Evolutionary conservation across 306 rosid species (phyloP), one percentile per base, ranked within the genome.

Genomic region (Fragaria iinumae): DNA sequence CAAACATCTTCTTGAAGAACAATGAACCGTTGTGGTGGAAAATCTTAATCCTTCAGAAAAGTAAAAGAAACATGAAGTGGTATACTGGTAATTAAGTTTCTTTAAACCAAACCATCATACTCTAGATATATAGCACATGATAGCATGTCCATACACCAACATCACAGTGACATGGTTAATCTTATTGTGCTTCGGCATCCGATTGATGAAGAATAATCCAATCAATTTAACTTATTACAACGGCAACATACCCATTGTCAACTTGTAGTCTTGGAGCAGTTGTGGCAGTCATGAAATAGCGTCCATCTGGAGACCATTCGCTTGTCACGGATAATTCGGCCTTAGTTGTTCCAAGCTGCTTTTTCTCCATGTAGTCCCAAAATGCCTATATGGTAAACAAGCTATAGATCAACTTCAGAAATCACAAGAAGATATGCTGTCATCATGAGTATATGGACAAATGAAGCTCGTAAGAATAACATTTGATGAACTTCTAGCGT

Each of bases 191-290:
- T 17, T 12, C 23, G 1, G 13, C 1, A 53, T 72, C 18, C 36
- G 1, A 56, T 32, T 56, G 25, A 39, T 56, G 77, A 56, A 65
- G 39, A 76, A 5, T 64, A 80, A 34, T n/a, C 47, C 16, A 43
- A 36, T 44, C 64, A n/a, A 65, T 50, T 36, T 39, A 57, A 69
- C 72, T 63, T 36, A 69, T 23, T 43, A 77, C 45, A 74, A 53
- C 34, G 67, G 71, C 71, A 66, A 18, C 84, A 52, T 89, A 94
- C 98, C 96, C 97, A 75, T 94, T 92, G 79, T 94, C 98, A 74
- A 94, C 93, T 89, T 92, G 97, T 71, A 92, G 96, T 84, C 98
- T 90, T 39, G 98, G 98, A 74, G 98, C 97, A 16, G 98, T 94
- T 57, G 98, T 92, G 25, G 97, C 97, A 45, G 98, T 94, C 98